Base-by-base conservation (phyloP, 805 yeast species). In the Hanseniaspora nectarophila region DNA sequence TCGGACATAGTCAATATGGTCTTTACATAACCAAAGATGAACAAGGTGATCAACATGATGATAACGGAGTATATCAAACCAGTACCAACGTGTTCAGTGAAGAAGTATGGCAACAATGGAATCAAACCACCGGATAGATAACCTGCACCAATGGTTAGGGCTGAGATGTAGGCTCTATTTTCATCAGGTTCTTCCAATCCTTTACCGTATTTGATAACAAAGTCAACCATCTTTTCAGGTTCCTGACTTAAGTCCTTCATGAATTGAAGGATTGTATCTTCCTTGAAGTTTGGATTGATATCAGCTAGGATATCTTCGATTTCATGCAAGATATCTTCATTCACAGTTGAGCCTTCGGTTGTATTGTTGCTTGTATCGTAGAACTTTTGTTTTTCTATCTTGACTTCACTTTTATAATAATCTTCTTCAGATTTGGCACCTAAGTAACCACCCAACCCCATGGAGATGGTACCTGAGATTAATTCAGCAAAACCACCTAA, bases 401-500 rank as follows among this genome's bases (percentile, higher is more conserved):
- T 77, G 42, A 83, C 89, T 64, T 82, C 86, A 20, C 82, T 74
- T 49, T 73, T 71, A 65, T 82, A 84, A 65, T 79, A 84, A 63
- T 84, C 90, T 23, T 74, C 69, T 69, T 90, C 98, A 13, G 89
- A 80, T 65, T 82, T 83, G 40, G 98, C 98, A 29, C 97, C 98
- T 53, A 90, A 73, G 66, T 78, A 90, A 29, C 98, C 98, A 54
- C 98, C 98, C 52, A 90, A 77, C 8, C 98, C 97, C 98, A 90
- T 90, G 28, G 95, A 84, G 50, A 90, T 89, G 43, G 97, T 95
- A 45, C 98, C 98, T 5, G 95, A 85, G 3, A 90, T 94, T 59
- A 90, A 77, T 71, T 90, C 98, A 9, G 97, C 97, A 76, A 90
- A 78, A 23, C 97, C 98, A 73, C 97, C 98, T 26, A 97, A 88